phyloP scores from a whole-genome alignment of 495 filamentous ascomycete species.

The Sabuloglossum arenarium region DNA sequence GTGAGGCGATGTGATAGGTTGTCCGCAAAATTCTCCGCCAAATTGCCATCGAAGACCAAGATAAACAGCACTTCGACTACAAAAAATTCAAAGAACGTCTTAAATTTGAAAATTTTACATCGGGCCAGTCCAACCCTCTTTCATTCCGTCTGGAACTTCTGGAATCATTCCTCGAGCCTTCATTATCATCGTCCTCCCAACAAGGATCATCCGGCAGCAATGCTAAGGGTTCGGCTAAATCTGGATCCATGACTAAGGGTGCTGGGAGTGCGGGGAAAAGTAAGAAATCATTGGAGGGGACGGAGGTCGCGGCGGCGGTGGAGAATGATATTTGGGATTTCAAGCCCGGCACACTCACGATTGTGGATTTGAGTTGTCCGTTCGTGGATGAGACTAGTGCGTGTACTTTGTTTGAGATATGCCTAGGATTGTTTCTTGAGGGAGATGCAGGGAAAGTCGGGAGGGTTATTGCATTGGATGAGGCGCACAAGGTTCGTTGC shows the following conservation, averaged over 20 bases:
- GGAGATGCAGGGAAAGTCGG: constrained; percentile 1
- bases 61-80: constrained; percentile 6
- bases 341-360: neutral
- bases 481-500: constrained; percentile 12
- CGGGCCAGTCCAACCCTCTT: constrained; percentile 4
- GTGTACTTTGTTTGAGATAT: constrained; percentile 2
- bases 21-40: constrained; percentile 11
- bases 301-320: neutral
- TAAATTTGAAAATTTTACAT: neutral
- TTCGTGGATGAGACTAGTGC: constrained; percentile 2
- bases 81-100: constrained; percentile 6
- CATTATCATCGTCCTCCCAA: too few species aligned
- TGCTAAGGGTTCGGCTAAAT: too few species aligned
- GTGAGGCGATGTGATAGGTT: too few species aligned
- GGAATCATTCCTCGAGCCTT: constrained; percentile 11
- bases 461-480: constrained; percentile 13
- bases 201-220: too few species aligned
- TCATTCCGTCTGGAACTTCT: constrained; percentile 11
- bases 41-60: constrained; percentile 11
- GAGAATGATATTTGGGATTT: neutral
- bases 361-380: constrained; percentile 2
- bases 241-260: too few species aligned
- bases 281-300: too few species aligned
- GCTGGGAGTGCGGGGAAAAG: too few species aligned
- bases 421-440: neutral